Base-by-base conservation (phyloP, 352 stramenopile genomes). In the Globisporangium apiculatum region DNA sequence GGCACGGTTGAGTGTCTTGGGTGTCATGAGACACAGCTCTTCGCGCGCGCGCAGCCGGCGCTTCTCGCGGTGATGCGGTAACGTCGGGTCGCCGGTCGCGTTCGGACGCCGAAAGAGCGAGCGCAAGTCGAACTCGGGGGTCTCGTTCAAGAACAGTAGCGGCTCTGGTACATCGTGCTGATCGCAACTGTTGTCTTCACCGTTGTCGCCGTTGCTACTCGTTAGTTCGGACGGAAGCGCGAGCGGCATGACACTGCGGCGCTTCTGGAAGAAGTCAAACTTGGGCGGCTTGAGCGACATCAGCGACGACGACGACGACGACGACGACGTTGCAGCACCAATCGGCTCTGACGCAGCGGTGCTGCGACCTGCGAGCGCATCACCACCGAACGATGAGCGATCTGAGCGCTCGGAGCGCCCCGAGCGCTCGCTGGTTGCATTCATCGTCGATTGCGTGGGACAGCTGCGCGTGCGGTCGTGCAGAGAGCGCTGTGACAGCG, bases 21-120 rank as follows among this genome's bases (percentile, higher is more conserved):
- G 57, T 7, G 77, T 53, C 8, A 86, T 68, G 7, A 89, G 55
- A 46, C 76, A 89, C 6, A 89, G 51, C 54, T 89, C 79, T 61
- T 87, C 79, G 31, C 71, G 73, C 12, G 62, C 62, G 0, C 79
- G 71, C 5, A 89, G 58, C 9, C 69, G 67, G 35, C 71, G 67
- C 35, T 60, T 65, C 14, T 65, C 53, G 46, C 51, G 48, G 9
- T 60, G 52, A 5, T 24, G 15, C 8, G 47, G 47, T 0, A 47
- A 43, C 7, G 35, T 9, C 7, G 58, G 35, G 4, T 49, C 55
- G 48, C 38, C 17, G 6, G 15, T 11, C 47, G 49, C n/a, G n/a
- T 55, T 72, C 42, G 55, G 35, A 3, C 58, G 45, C 11, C 65
- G 66, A 15, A 76, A 72, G 10, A 76, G 47, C 7, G 69, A 61